Evolutionary conservation across 768 basidiomycete species (phyloP), one percentile per base, ranked within the genome.

Genomic region (Sistotremastrum suecicum): DNA sequence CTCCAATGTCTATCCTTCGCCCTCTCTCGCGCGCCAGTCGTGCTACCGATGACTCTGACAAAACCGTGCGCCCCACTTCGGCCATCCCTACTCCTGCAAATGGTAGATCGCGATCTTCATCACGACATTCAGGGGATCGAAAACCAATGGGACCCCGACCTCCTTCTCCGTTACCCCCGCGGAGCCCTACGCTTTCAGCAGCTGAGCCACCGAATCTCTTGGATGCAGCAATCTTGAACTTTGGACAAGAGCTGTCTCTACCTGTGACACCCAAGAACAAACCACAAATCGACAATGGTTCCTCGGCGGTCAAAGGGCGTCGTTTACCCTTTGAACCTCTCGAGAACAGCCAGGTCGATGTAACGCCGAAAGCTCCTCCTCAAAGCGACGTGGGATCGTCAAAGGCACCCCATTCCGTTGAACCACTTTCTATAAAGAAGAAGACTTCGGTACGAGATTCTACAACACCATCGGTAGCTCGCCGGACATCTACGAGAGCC

Each of bases 391-490:
- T n/a, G 20, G 54, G 59, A 41, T 46, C 56, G 29, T 54, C 64
- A 47, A 61, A 55, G 44, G 47, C 64, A 29, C 61, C 69, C 33
- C 67, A 64, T 34, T 64, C 63, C 29, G 70, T 88, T 20, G 84
- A 85, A 55, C 86, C 86, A 5, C 65, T 90, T 48, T 83, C 80
- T 2, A 89, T 90, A 60, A 86, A 80, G 69, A 88, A 90, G 68
- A 87, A 85, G 60, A 67, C 72, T 4, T 83, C 83, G 5, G 66
- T 76, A 30, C 74, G 77, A 5, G 63, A 60, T 41, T 48, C 61
- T 30, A 54, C 66, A 36, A 67, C 66, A 36, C 66, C 60, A 48
- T 54, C 47, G 51, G 55, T 39, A 48, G 55, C 51, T 8, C 57
- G 56, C 48, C 66, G 54, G 60, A 52, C 50, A 39, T 54, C 55